A percentile compares a stretch with the other conserved stretches of the same genome.
Conservation (phyloP, 257 asterid species). For the Jacaranda mimosifolia region DNA sequence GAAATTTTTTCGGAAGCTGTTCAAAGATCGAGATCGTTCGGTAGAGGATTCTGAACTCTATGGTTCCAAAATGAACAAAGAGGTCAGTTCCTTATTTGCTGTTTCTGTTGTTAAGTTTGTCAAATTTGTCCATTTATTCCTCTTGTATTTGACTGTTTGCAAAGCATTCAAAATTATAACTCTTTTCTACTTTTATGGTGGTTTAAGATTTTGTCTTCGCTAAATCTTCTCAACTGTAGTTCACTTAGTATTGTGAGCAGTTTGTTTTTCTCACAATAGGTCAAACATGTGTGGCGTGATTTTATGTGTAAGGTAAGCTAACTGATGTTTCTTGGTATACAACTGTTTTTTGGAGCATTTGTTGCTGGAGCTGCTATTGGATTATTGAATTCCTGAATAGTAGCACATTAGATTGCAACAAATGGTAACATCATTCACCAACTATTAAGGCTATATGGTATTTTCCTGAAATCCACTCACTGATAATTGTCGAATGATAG, state of each 20-base stretch:
- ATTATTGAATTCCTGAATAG: neutral
- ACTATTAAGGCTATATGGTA: too few relatives aligned
- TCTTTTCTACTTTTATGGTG: neutral
- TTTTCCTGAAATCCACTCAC: too few relatives aligned
- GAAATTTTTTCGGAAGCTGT: slow-evolving; percentile 82
- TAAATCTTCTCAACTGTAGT: too few relatives aligned
- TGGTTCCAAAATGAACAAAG: slow-evolving; percentile 72
- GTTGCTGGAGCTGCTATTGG: neutral
- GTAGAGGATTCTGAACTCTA: slow-evolving; percentile 94
- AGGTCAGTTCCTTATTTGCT: slow-evolving; percentile 57
- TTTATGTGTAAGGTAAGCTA: neutral
- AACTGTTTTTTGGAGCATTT: neutral
- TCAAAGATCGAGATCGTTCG: slow-evolving; percentile 92
- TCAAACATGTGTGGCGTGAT: neutral
- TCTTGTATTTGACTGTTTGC: neutral
- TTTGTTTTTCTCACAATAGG: neutral
- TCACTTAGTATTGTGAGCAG: too few relatives aligned
- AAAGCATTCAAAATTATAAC: neutral
- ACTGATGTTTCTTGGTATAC: neutral
- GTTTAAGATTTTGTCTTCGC: too few relatives aligned
- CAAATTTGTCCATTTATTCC: neutral
- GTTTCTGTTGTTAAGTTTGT: slow-evolving; percentile 26
- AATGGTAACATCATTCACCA: too few relatives aligned
- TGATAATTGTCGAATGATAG: too few relatives aligned
- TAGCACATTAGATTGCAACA: too few relatives aligned